Evolutionary conservation across 2,329 filamentous ascomycete genomes (phyloP).

Genomic region (Trichoderma sp.): DNA sequence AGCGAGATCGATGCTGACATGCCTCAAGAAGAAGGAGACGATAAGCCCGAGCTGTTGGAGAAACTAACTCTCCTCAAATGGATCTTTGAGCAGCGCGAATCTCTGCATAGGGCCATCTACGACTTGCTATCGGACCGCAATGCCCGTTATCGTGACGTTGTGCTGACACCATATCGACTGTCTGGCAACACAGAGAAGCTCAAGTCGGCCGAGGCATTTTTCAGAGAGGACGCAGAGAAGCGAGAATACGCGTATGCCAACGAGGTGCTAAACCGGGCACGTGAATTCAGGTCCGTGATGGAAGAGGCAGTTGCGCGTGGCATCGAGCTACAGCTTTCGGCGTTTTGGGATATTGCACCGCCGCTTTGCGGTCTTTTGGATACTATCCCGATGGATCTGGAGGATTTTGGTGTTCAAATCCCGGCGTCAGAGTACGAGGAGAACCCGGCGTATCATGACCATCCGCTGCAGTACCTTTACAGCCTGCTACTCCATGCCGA

Average conservation of each 20-base stretch:
- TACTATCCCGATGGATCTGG: slow-evolving; percentile 66
- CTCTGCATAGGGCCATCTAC: slow-evolving; percentile 80
- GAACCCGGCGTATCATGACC: slow-evolving; percentile 77
- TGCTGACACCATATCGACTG: slow-evolving; percentile 75
- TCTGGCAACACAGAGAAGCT: slow-evolving; percentile 79
- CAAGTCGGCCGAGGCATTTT: slow-evolving; percentile 77
- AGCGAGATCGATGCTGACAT: slow-evolving; percentile 68
- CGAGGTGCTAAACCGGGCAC: slow-evolving; percentile 70
- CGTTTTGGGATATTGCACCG: slow-evolving; percentile 98
- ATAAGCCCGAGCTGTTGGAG: slow-evolving; percentile 89
- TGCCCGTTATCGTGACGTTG: slow-evolving; percentile 80
- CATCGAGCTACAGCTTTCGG: slow-evolving; percentile 86
- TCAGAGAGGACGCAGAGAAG: slow-evolving; percentile 73
- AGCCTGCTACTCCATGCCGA: slow-evolving; percentile 82
- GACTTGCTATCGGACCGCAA: slow-evolving; percentile 84
- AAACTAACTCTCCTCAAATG: slow-evolving; percentile 94
- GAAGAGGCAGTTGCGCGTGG: slow-evolving; percentile 84
- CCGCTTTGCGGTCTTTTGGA: slow-evolving; percentile 76
- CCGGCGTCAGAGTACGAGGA: slow-evolving; percentile 79
- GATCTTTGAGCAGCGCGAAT: slow-evolving; percentile 94
- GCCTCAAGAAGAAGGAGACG: slow-evolving; percentile 92
- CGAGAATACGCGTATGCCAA: slow-evolving; percentile 70
- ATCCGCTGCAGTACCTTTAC: slow-evolving; percentile 89
- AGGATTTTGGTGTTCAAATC: slow-evolving; percentile 71
- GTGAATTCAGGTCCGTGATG: slow-evolving; percentile 75